Conservation (phyloP, 371 early-diverging fungal species). For the Mortierella sp. region DNA sequence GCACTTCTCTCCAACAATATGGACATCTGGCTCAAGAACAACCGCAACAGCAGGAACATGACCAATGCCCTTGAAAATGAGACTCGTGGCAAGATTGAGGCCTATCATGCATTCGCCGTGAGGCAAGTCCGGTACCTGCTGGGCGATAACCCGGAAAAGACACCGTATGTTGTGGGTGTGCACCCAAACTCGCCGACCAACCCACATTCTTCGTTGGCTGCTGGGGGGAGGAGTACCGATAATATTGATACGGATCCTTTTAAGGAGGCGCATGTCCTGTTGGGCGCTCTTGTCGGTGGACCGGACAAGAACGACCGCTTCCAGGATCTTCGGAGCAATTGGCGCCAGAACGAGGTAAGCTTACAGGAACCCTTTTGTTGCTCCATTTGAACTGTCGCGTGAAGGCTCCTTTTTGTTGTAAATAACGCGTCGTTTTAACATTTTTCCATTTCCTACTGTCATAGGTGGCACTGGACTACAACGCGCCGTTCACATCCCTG, state of each 20-base stretch:
- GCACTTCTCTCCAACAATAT: slow-evolving; percentile 21
- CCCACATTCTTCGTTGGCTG: slow-evolving; percentile 73
- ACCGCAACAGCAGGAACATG: not conserved
- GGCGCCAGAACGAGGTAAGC: slow-evolving; percentile 61
- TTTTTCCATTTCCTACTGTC: not conserved
- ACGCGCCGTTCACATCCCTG: slow-evolving; percentile 72
- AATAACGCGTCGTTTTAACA: not conserved
- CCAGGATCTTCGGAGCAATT: slow-evolving; percentile 63
- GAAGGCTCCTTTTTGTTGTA: not conserved
- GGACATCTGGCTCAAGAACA: slow-evolving; percentile 6
- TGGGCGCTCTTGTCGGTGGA: slow-evolving; percentile 73
- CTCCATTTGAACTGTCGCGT: too few species aligned
- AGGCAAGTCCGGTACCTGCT: slow-evolving; percentile 66
- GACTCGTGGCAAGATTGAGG: slow-evolving; percentile 23
- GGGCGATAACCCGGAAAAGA: slow-evolving; percentile 68
- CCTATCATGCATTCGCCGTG: slow-evolving; percentile 62
- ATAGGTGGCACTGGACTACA: slow-evolving; percentile 72
- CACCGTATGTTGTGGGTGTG: slow-evolving; percentile 71
- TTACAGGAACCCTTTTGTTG: too few species aligned
- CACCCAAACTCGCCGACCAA: slow-evolving; percentile 70
- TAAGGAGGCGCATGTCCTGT: slow-evolving; percentile 58
- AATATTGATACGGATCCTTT: slow-evolving; percentile 60
- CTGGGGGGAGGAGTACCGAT: slow-evolving; percentile 64
- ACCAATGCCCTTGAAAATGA: not conserved
- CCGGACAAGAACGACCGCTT: slow-evolving; percentile 66